A percentile compares a stretch with the other conserved stretches of the same genome.
phyloP scores from a whole-genome alignment of 2,329 filamentous ascomycete species.

The Ophiocordyceps sinensis region DNA sequence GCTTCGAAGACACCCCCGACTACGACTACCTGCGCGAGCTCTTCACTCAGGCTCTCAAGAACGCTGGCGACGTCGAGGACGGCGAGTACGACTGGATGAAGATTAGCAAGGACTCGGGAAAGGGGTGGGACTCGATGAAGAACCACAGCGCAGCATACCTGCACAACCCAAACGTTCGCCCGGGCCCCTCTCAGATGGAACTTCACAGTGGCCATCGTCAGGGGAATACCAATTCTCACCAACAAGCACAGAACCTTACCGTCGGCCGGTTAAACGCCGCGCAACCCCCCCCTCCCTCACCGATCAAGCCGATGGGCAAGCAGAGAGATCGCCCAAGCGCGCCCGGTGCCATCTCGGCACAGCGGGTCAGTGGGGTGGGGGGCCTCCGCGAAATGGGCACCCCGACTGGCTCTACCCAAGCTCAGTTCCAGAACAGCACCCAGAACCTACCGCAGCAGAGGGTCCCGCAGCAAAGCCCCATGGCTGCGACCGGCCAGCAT shows the following conservation, averaged over 20 bases:
- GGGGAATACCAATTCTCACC: slow-evolving; percentile 49
- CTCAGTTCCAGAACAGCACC: slow-evolving; percentile 92
- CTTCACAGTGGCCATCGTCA: slow-evolving; percentile 59
- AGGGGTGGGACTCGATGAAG: slow-evolving; percentile 78
- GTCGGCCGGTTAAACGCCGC: slow-evolving; percentile 86
- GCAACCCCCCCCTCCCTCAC: slow-evolving; percentile 77
- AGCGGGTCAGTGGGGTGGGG: slow-evolving; percentile 64
- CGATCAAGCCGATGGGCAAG: slow-evolving; percentile 68
- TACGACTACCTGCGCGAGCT: slow-evolving; percentile 96
- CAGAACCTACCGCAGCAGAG: slow-evolving; percentile 64
- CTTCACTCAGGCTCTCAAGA: slow-evolving; percentile 92
- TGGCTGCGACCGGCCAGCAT: slow-evolving; percentile 37
- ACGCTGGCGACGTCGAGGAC: slow-evolving; percentile 86
- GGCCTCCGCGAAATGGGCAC: slow-evolving; percentile 65
- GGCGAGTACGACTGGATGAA: slow-evolving; percentile 99
- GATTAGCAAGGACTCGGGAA: slow-evolving; percentile 67
- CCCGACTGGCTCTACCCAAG: slow-evolving; percentile 80
- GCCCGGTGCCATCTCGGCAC: slow-evolving; percentile 56
- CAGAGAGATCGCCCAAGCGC: slow-evolving; percentile 63
- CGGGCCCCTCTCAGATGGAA: slow-evolving; percentile 73
- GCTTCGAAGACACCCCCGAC: slow-evolving; percentile 95
- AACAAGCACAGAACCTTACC: slow-evolving; percentile 52
- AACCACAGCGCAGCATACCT: slow-evolving; percentile 47
- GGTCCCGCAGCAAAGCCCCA: slow-evolving; percentile 44
- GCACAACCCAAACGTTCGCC: slow-evolving; percentile 64